Evolutionary conservation across 2,329 filamentous ascomycete genomes (phyloP).

Genomic region (Penicillium sp.): DNA sequence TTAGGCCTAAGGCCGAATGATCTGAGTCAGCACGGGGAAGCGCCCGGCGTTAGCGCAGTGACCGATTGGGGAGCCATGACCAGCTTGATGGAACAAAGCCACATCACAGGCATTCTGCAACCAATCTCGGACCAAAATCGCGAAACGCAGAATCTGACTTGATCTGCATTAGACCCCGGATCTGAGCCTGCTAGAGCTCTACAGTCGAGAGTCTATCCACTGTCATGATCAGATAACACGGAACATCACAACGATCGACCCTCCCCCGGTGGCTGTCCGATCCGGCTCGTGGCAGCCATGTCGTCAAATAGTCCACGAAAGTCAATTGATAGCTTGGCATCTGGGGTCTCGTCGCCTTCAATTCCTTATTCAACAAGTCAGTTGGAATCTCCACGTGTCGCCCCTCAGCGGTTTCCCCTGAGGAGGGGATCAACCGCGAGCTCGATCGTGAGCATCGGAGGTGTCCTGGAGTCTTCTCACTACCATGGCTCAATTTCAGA

Average conservation of each 20-base stretch:
- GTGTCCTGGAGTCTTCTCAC: slow-evolving; percentile 69
- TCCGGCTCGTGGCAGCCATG: slow-evolving; percentile 50
- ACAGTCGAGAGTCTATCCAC: slow-evolving; percentile 19
- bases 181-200: slow-evolving; percentile 7
- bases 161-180: slow-evolving; percentile 1
- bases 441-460: slow-evolving; percentile 83
- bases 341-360: slow-evolving; percentile 51
- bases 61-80: slow-evolving; percentile 30
- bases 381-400: slow-evolving; percentile 37
- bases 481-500: slow-evolving; percentile 63
- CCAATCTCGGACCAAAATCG: slow-evolving; percentile 1
- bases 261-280: slow-evolving; percentile 33
- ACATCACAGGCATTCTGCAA: slow-evolving; percentile 23
- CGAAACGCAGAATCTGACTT: slow-evolving; percentile 1
- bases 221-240: slow-evolving; percentile 40
- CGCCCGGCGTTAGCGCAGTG: slow-evolving; percentile 22
- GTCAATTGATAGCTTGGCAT: slow-evolving; percentile 64
- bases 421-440: slow-evolving; percentile 80
- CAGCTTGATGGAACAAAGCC: slow-evolving; percentile 21
- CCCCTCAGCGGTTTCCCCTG: slow-evolving; percentile 37
- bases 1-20: neutral
- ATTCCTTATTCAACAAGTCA: slow-evolving; percentile 44
- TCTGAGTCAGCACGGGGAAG: slow-evolving; percentile 13
- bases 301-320: slow-evolving; percentile 61
- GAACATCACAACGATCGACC: slow-evolving; percentile 26